Conservation (phyloP, 495 filamentous ascomycete genomes). For the Aeminium ludgeri region DNA sequence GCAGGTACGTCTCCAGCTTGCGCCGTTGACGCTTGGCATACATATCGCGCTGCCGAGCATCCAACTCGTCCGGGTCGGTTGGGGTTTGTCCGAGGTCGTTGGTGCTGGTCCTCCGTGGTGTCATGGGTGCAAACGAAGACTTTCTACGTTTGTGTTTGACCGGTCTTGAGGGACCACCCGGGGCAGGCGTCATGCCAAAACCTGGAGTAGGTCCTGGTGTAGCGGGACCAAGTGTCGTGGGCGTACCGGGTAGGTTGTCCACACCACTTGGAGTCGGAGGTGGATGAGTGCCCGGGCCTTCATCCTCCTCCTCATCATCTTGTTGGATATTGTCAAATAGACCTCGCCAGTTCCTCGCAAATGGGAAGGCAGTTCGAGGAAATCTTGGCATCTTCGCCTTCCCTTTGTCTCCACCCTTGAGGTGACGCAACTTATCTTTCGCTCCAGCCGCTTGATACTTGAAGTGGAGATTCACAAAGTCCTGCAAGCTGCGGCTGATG, state of each 20-base stretch:
- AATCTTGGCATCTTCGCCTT: constrained; percentile 67
- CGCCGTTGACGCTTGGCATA: constrained; percentile 59
- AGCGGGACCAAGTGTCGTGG: too few species aligned
- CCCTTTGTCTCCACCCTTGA: constrained; percentile 33
- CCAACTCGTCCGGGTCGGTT: constrained; percentile 4
- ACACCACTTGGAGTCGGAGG: too few species aligned
- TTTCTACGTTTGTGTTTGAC: constrained; percentile 45
- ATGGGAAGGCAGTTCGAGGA: constrained; percentile 80
- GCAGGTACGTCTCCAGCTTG: constrained; percentile 82
- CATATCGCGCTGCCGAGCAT: constrained; percentile 25
- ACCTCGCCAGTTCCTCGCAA: constrained; percentile 65
- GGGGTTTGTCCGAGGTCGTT: constrained; percentile 21
- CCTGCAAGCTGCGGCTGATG: constrained; percentile 66
- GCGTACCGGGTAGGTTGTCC: too few species aligned
- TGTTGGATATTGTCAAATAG: constrained; percentile 58
- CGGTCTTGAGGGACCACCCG: too few species aligned
- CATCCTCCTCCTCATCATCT: constrained; percentile 58
- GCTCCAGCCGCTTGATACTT: constrained; percentile 68
- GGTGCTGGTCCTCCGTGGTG: constrained; percentile 40
- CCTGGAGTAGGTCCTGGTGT: too few species aligned
- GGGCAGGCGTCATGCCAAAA: not conserved
- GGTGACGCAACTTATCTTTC: constrained; percentile 57
- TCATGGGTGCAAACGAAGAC: constrained; percentile 33
- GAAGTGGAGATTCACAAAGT: constrained; percentile 84
- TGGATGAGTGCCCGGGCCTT: not conserved